A percentile compares a stretch with the other conserved stretches of the same genome.
These are phyloP conservation scores for Ophiocordyceps camponoti-floridani DNA, from an alignment of 2,329 filamentous ascomycete genomes.

Conservation along the genomic window DNA sequence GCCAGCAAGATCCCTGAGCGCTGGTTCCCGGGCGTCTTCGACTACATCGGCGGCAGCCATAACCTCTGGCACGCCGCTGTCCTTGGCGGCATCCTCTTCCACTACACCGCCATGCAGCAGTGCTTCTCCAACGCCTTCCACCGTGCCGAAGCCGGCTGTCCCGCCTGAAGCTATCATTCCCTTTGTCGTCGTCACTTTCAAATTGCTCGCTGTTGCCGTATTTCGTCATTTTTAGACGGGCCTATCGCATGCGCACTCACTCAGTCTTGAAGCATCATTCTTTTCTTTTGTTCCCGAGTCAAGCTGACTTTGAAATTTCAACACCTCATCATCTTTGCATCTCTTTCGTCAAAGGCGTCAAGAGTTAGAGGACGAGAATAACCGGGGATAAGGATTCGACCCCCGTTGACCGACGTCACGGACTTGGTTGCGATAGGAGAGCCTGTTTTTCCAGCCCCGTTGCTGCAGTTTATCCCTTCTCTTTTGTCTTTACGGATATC, in stretches of 20 bases:
- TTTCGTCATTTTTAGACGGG: not conserved
- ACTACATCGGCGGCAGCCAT: constrained; percentile 88
- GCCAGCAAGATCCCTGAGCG: constrained; percentile 84
- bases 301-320: no score
- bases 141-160: constrained; percentile 44
- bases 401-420: no score
- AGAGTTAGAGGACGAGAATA: not conserved
- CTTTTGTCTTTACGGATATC: no score
- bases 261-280: no score
- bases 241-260: no score
- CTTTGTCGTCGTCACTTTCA: not conserved
- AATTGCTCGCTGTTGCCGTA: not conserved
- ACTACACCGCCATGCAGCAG: constrained; percentile 89
- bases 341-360: not conserved
- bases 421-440: no score
- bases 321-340: not conserved
- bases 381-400: no score
- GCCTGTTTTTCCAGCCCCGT: no score
- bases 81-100: constrained; percentile 87
- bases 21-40: constrained; percentile 83
- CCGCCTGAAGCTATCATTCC: constrained; percentile 13
- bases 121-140: constrained; percentile 71
- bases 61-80: constrained; percentile 97
- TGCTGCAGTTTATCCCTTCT: no score
- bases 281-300: no score